Evolutionary conservation across 78 protist species (phyloP), one percentile per base, ranked within the genome.

Genomic region (Dictyostelium intermedium): DNA sequence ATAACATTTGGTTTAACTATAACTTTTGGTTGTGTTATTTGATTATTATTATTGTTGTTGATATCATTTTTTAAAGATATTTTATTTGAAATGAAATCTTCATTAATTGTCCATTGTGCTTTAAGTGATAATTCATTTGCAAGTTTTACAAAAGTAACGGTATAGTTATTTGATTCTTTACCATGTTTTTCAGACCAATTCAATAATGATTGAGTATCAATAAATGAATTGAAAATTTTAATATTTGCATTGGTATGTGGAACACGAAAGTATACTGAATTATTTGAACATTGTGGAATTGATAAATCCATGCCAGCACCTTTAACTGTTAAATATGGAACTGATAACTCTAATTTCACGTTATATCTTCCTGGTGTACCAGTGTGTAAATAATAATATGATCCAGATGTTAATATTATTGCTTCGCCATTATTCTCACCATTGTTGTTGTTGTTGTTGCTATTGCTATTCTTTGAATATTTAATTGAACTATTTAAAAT

Each of bases 61-160:
- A 30, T 32, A 69, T 14, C 14, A 43, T 10, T 43, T 27, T 20
- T 80, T 25, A 73, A 30, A 13, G 27, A 39, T 25, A 30, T 50
- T 14, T 43, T 50, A 20, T 27, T 25, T 80, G 25, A 35, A 16
- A 80, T 80, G 45, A 39, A 69, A 47, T 89, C 94, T 25, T 83
- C 78, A 18, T 80, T 89, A 14, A 80, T 34, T 13, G 94, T 89
- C 94, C 94, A 89, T 50, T 89, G 94, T n/a, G 76, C 41, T 66
- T 83, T 83, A 3, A 89, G 41, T 35, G 23, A 63, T 35, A 82
- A 61, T 45, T 89, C 94, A 27, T 41, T 69, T 43, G 94, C 81
- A 27, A 89, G 45, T n/a, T 89, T 89, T 30, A 74, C 85, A 69
- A 89, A 89, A 6, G 41, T 43, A 20, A 89, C 47, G 20, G 87